Evolutionary conservation across 345 rosid species (phyloP), one percentile per base, ranked within the genome.

Genomic region (Boechera stricta): DNA sequence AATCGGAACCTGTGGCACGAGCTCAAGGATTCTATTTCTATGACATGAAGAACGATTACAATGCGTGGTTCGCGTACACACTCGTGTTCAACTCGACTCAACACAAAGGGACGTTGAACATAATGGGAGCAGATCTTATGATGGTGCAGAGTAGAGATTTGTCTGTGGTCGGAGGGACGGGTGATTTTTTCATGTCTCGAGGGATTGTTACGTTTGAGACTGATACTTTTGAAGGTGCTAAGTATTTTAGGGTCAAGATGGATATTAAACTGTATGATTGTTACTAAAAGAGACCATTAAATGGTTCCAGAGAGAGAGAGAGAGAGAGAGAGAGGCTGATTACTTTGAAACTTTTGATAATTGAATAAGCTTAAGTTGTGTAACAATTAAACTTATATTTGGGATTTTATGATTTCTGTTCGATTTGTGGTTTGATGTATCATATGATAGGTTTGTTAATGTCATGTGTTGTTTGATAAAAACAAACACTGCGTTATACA

Each of bases 111-210:
- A 91, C 84, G 61, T 18, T 91, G 16, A 88, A 80, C 57, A 81
- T 93, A 16, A 84, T 85, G 24, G 93, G 98, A 5, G 91, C 92
- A 0, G 91, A 91, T 76, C 87, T 84, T 21, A 67, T 89, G 84
- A 80, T 78, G 85, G 86, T 80, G 77, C 80, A 84, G 88, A 86
- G 90, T 3, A 83, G 97, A 73, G 98, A 93, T 45, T 60, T 91
- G 16, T 89, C 91, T 0, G 88, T 91, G 3, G 82, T 89, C 1
- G 93, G 95, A 31, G 93, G 95, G 4, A 91, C 97, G 0, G 93
- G 93, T 10, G 91, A 93, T 54, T 89, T 93, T 74, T 86, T 91
- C 86, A 93, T 91, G 97, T 66, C 88, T 2, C 74, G 92, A 36
- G 95, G 98, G 28, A 69, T 89, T 54, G 92, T 87, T 21, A 88